A percentile compares a stretch with the other conserved stretches of the same genome.
Conservation (phyloP, 805 yeast species). For the Yarrowia keelungensis region DNA sequence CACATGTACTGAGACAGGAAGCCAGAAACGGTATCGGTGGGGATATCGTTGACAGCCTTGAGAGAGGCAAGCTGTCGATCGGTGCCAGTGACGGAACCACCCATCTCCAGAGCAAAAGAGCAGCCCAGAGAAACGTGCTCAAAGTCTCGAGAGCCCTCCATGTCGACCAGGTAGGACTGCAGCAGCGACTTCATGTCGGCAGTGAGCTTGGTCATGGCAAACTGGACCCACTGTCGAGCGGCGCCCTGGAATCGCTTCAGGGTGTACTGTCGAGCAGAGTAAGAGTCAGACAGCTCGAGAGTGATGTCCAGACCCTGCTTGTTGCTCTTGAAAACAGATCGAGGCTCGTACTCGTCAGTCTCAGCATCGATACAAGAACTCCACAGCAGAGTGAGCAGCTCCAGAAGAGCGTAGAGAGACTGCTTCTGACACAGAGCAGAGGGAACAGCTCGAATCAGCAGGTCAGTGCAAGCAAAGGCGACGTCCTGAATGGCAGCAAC, state of each 20-base stretch:
- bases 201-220: conserved; percentile 63
- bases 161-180: conserved; percentile 72
- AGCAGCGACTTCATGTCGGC: conserved; percentile 80
- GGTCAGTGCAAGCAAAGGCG: conserved; percentile 78
- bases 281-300: conserved; percentile 73
- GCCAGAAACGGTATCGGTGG: conserved; percentile 66
- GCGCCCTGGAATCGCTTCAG: conserved; percentile 63
- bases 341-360: conserved; percentile 82
- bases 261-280: conserved; percentile 75
- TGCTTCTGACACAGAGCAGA: conserved; percentile 76
- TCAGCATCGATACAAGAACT: conserved; percentile 85
- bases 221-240: conserved; percentile 72
- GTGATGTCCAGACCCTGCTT: conserved; percentile 57
- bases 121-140: conserved; percentile 75
- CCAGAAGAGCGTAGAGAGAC: conserved; percentile 79
- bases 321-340: conserved; percentile 63
- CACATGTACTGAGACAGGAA: conserved; percentile 80
- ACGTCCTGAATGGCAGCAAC: conserved; percentile 74
- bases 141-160: conserved; percentile 51
- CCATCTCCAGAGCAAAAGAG: conserved; percentile 89
- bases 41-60: conserved; percentile 48
- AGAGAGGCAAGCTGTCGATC: conserved; percentile 70
- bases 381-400: conserved; percentile 76
- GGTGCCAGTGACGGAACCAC: conserved; percentile 68
- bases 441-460: conserved; percentile 70